phyloP scores from a whole-genome alignment of 164 flowering plant genomes.

The Berberis thunbergii region DNA sequence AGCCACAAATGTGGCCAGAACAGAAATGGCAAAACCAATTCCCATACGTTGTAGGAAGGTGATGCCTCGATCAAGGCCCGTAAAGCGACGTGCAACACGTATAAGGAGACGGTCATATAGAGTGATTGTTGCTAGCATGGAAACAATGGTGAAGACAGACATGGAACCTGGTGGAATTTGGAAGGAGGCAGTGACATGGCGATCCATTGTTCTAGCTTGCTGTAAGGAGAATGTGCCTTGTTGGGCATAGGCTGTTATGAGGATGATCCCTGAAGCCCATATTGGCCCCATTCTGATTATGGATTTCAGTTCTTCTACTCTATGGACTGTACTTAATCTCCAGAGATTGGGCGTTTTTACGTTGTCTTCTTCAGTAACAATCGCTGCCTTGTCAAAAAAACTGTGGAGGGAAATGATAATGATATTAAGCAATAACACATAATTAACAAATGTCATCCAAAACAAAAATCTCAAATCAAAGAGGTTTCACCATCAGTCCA shows the following conservation, averaged over 20 bases:
- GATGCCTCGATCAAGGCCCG: constrained; percentile 73
- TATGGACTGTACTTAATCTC: constrained; percentile 64
- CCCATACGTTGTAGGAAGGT: constrained; percentile 68
- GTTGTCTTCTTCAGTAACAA: constrained; percentile 46
- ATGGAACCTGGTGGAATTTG: constrained; percentile 74
- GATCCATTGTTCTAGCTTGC: constrained; percentile 67
- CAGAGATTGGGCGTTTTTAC: constrained; percentile 46
- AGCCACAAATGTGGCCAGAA: constrained; percentile 53
- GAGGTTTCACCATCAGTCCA: too few species aligned
- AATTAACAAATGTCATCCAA: too few species aligned
- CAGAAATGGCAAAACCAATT: constrained; percentile 52
- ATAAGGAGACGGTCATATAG: constrained; percentile 60
- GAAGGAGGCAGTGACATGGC: constrained; percentile 46
- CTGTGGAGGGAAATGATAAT: constrained; percentile 18
- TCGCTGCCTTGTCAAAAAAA: constrained; percentile 71
- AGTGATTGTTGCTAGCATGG: constrained; percentile 53
- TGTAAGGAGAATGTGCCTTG: constrained; percentile 65
- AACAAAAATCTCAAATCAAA: too few species aligned
- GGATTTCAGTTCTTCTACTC: constrained; percentile 73
- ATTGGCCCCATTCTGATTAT: constrained; percentile 75
- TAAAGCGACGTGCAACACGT: constrained; percentile 35
- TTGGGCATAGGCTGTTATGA: constrained; percentile 69
- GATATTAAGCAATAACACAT: too few species aligned
- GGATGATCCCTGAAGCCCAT: constrained; percentile 75
- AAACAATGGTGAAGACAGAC: constrained; percentile 53